phyloP scores from a whole-genome alignment of 192 early-diverging fungal genomes.

The Rhizophlyctis rosea region DNA sequence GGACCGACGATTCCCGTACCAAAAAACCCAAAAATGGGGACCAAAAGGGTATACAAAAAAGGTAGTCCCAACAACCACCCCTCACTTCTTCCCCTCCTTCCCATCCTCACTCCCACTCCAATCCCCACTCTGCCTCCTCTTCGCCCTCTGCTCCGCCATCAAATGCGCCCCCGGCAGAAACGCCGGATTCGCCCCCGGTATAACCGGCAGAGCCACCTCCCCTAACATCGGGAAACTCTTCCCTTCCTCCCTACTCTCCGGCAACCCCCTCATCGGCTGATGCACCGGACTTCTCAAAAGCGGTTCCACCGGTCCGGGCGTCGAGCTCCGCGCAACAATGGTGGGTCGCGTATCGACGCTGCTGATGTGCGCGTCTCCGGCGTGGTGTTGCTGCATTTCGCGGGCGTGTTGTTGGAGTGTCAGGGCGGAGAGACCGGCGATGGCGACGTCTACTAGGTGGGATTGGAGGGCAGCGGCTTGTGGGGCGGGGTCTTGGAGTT shows the following conservation, averaged over 20 bases:
- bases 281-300: neutral
- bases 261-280: neutral
- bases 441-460: neutral
- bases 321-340: neutral
- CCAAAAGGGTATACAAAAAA: too few species aligned
- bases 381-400: neutral
- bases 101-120: too few species aligned
- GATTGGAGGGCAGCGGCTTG: neutral
- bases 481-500: conserved; percentile 18
- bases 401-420: neutral
- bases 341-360: too few species aligned
- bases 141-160: conserved; percentile 22
- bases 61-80: too few species aligned
- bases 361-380: neutral
- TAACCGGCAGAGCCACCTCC: conserved; percentile 18
- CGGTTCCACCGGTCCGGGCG: neutral
- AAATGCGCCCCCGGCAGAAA: conserved; percentile 22
- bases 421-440: neutral
- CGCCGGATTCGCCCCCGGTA: conserved; percentile 6
- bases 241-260: neutral
- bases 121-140: neutral
- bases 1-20: too few species aligned
- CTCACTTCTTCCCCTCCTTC: too few species aligned
- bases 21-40: too few species aligned
- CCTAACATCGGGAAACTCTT: conserved; percentile 7